Percentiles rank a stretch among this genome's conserved stretches.
These are phyloP conservation scores for Colletotrichum kahawae DNA, from an alignment of 2,329 filamentous ascomycete species.

Conservation along the genomic window DNA sequence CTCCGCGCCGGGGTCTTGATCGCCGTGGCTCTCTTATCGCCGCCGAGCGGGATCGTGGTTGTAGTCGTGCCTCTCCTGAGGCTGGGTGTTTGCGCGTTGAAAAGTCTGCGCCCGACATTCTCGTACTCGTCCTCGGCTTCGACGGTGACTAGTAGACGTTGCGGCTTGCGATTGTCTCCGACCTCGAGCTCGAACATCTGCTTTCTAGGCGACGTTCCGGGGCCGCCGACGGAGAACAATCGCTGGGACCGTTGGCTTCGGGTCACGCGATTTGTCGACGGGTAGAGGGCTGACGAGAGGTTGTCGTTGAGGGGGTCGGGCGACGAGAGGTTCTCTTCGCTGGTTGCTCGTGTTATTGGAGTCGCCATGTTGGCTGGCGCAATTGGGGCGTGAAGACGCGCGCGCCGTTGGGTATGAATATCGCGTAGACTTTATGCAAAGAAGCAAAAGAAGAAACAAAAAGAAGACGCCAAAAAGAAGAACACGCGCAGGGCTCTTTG, in stretches of 20 bases:
- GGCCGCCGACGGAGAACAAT: constrained; percentile 37
- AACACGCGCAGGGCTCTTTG: neutral
- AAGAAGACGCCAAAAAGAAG: neutral
- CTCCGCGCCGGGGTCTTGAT: constrained; percentile 45
- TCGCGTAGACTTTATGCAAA: neutral
- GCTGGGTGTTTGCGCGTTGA: constrained; percentile 47
- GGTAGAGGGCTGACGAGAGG: constrained; percentile 34
- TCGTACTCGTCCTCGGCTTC: constrained; percentile 46
- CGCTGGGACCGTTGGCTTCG: constrained; percentile 46
- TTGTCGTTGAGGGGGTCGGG: constrained; percentile 55
- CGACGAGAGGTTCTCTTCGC: constrained; percentile 52
- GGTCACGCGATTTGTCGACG: constrained; percentile 40
- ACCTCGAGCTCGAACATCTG: constrained; percentile 63
- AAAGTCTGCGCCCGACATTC: constrained; percentile 42
- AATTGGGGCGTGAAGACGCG: neutral
- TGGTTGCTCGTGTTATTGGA: constrained; percentile 26
- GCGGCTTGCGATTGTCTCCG: constrained; percentile 53
- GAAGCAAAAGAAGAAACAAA: neutral
- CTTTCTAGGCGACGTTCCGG: constrained; percentile 53
- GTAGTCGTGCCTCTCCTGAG: constrained; percentile 48
- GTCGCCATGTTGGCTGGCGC: constrained; percentile 36
- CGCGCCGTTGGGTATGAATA: neutral
- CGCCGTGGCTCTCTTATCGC: constrained; percentile 42
- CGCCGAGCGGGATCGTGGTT: constrained; percentile 56
- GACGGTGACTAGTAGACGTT: constrained; percentile 60